Evolutionary conservation across 192 early-diverging fungal genomes (phyloP).

Genomic region (Umbelopsis ramanniana): DNA sequence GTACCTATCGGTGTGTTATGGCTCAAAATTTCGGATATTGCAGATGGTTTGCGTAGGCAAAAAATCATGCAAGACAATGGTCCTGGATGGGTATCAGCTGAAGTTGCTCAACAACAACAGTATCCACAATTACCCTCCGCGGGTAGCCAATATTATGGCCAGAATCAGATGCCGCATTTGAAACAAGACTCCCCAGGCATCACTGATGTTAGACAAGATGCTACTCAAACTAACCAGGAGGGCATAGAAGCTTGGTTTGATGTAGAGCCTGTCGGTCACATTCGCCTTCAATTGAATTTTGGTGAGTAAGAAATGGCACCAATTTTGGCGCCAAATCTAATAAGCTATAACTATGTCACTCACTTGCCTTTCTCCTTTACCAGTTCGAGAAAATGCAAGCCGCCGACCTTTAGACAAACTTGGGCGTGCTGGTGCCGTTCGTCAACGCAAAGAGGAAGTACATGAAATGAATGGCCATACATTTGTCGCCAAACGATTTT

Average conservation of each 20-base stretch:
- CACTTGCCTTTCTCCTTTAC: slow-evolving; percentile 9
- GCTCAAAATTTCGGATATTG: slow-evolving; percentile 93
- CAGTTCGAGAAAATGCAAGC: slow-evolving; percentile 36
- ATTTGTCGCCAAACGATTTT: slow-evolving; percentile 85
- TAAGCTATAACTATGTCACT: not conserved
- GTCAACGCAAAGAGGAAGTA: slow-evolving; percentile 79
- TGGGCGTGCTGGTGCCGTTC: slow-evolving; percentile 78
- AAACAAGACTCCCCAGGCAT: not conserved
- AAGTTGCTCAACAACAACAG: slow-evolving; percentile 29
- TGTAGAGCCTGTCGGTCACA: slow-evolving; percentile 90
- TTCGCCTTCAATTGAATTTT: slow-evolving; percentile 86
- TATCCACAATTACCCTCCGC: slow-evolving; percentile 1
- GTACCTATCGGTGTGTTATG: slow-evolving; percentile 86
- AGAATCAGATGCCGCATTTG: not conserved
- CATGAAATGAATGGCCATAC: slow-evolving; percentile 91
- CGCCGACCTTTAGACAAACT: slow-evolving; percentile 55
- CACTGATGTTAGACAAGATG: not conserved
- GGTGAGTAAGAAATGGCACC: slow-evolving; percentile 43
- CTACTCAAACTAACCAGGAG: slow-evolving; percentile 29
- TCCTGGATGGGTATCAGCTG: slow-evolving; percentile 55
- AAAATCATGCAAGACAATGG: slow-evolving; percentile 64
- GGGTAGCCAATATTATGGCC: slow-evolving; percentile 12
- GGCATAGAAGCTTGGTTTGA: slow-evolving; percentile 81
- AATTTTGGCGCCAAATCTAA: not conserved
- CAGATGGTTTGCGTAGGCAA: slow-evolving; percentile 77